Evolutionary conservation across 495 filamentous ascomycete species (phyloP).

Genomic region (Daldinia childiae): DNA sequence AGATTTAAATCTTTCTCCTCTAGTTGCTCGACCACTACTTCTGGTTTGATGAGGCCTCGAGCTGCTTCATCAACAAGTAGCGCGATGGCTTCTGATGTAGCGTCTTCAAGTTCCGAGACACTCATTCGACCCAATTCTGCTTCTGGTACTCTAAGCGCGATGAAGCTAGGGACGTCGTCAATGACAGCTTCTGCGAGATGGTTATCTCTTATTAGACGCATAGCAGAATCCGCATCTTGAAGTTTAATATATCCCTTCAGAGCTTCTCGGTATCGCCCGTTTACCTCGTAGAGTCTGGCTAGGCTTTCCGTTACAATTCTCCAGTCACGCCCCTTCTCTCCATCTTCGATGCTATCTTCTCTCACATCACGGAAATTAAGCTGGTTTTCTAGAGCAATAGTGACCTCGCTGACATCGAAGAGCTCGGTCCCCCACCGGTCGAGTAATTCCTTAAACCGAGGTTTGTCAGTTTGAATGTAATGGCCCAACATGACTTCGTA

Average conservation of each 20-base stretch:
- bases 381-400: constrained; percentile 75
- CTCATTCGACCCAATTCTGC: constrained; percentile 73
- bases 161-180: constrained; percentile 88
- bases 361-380: constrained; percentile 72
- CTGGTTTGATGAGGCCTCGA: constrained; percentile 83
- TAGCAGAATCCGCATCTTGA: constrained; percentile 89
- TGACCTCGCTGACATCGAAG: constrained; percentile 77
- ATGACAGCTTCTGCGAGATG: constrained; percentile 85
- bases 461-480: constrained; percentile 77
- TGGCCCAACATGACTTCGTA: constrained; percentile 89
- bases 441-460: constrained; percentile 77
- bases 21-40: constrained; percentile 80
- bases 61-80: constrained; percentile 91
- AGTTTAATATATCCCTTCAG: constrained; percentile 87
- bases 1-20: constrained; percentile 61
- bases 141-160: constrained; percentile 83
- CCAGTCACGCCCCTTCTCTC: constrained; percentile 78
- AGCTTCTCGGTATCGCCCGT: constrained; percentile 81
- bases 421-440: constrained; percentile 85
- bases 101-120: constrained; percentile 74
- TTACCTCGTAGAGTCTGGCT: constrained; percentile 82
- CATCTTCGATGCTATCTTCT: constrained; percentile 73
- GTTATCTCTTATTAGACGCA: constrained; percentile 82
- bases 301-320: constrained; percentile 81
- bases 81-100: constrained; percentile 80